A percentile compares a stretch with the other conserved stretches of the same genome.
Evolutionary conservation across 2,329 filamentous ascomycete species (phyloP).

Genomic region (Aureobasidium uvarum): DNA sequence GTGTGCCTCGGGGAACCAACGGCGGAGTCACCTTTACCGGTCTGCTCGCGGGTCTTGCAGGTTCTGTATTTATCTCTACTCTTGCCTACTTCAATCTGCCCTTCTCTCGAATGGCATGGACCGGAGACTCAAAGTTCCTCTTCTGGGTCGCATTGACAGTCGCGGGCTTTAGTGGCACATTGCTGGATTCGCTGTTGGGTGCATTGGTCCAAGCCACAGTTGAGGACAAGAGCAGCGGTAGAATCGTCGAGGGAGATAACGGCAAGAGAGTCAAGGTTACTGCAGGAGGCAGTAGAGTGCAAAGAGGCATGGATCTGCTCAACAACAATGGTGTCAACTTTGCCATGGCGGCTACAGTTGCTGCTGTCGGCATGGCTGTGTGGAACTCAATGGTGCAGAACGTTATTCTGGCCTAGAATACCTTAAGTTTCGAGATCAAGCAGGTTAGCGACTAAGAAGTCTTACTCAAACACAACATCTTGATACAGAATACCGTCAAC

Average conservation of each 20-base stretch:
- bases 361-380: slow-evolving; percentile 42
- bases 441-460: too few relatives aligned
- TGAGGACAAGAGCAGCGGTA: slow-evolving; percentile 76
- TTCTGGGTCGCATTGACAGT: slow-evolving; percentile 52
- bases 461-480: too few relatives aligned
- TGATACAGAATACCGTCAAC: background rate
- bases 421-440: background rate
- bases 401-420: background rate
- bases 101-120: background rate
- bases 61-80: slow-evolving; percentile 67
- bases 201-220: slow-evolving; percentile 84
- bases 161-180: slow-evolving; percentile 74
- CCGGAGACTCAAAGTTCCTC: background rate
- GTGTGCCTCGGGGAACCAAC: slow-evolving; percentile 88
- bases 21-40: slow-evolving; percentile 81
- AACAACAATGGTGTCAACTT: slow-evolving; percentile 98
- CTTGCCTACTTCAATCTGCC: slow-evolving; percentile 33
- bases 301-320: slow-evolving; percentile 69
- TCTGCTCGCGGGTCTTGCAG: slow-evolving; percentile 68
- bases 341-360: slow-evolving; percentile 84
- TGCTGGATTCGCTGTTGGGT: slow-evolving; percentile 85
- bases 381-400: slow-evolving; percentile 18
- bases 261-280: slow-evolving; percentile 51
- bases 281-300: slow-evolving; percentile 43
- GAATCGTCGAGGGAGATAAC: slow-evolving; percentile 76